These are phyloP conservation scores for Dactylellina drechsleri DNA, from an alignment of 2,329 filamentous ascomycete species.

Conservation along the genomic window DNA sequence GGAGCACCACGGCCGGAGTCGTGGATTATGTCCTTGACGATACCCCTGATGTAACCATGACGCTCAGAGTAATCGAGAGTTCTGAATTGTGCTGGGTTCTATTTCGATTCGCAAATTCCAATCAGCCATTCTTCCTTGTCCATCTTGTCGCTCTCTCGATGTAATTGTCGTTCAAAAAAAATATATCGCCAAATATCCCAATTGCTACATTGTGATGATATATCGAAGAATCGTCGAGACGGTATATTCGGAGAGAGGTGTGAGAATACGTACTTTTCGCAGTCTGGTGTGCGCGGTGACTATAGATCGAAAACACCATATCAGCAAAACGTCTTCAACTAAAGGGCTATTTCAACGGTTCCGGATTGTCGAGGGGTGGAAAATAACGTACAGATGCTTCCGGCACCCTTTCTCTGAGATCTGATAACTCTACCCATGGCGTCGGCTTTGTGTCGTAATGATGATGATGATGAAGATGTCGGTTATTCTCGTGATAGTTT, in stretches of 20 bases:
- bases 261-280: slow-evolving; percentile 74
- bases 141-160: neutral
- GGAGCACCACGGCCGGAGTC: slow-evolving; percentile 98
- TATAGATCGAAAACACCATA: slow-evolving; percentile 39
- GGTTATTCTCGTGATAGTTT: slow-evolving; percentile 21
- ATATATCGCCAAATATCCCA: neutral
- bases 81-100: slow-evolving; percentile 85
- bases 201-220: too few species aligned
- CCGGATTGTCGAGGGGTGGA: neutral
- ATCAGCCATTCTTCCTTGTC: slow-evolving; percentile 21
- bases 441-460: slow-evolving; percentile 45
- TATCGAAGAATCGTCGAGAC: too few species aligned
- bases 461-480: neutral
- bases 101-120: slow-evolving; percentile 27
- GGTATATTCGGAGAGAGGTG: neutral
- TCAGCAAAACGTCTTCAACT: slow-evolving; percentile 11
- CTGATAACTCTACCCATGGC: slow-evolving; percentile 55
- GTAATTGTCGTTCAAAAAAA: neutral
- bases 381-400: slow-evolving; percentile 53
- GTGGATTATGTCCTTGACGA: slow-evolving; percentile 99
- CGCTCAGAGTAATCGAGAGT: slow-evolving; percentile 95
- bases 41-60: slow-evolving; percentile 96
- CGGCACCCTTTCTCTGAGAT: slow-evolving; percentile 52
- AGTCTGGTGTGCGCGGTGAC: slow-evolving; percentile 84
- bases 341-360: neutral